phyloP scores from a whole-genome alignment of 805 yeast species.

The Teunomyces stri region DNA sequence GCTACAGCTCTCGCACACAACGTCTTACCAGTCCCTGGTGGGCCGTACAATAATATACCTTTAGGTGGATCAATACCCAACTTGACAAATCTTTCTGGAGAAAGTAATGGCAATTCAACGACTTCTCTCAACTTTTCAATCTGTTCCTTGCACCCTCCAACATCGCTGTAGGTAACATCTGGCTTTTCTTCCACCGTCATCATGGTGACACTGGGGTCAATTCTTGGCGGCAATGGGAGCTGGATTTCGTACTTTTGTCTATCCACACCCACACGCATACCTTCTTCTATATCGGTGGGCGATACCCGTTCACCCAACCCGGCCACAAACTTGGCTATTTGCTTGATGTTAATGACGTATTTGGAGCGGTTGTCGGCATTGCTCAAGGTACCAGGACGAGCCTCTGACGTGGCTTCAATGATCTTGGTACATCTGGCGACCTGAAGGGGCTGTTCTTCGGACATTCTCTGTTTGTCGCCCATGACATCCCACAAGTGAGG shows the following conservation, averaged over 20 bases:
- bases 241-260: constrained; percentile 96
- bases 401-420: constrained; percentile 57
- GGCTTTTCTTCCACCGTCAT: constrained; percentile 99
- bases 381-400: constrained; percentile 32
- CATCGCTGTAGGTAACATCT: constrained; percentile 96
- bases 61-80: constrained; percentile 99
- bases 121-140: constrained; percentile 95
- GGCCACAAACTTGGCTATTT: constrained; percentile 96
- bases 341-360: constrained; percentile 95
- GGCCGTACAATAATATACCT: constrained; percentile 94
- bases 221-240: constrained; percentile 94
- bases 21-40: constrained; percentile 99
- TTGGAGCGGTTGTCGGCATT: constrained; percentile 83
- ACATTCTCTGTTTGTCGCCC: constrained; percentile 92
- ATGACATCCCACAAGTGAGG: constrained; percentile 97
- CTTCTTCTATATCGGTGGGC: constrained; percentile 98
- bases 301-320: constrained; percentile 95
- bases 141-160: constrained; percentile 98
- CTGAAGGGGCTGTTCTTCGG: constrained; percentile 93
- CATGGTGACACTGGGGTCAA: constrained; percentile 98
- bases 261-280: constrained; percentile 99
- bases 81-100: constrained; percentile 95
- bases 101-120: constrained; percentile 87
- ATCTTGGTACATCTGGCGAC: constrained; percentile 99
- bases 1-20: constrained; percentile 99